Evolutionary conservation across 2,329 filamentous ascomycete species (phyloP).

Genomic region (Aspergillus sp.): DNA sequence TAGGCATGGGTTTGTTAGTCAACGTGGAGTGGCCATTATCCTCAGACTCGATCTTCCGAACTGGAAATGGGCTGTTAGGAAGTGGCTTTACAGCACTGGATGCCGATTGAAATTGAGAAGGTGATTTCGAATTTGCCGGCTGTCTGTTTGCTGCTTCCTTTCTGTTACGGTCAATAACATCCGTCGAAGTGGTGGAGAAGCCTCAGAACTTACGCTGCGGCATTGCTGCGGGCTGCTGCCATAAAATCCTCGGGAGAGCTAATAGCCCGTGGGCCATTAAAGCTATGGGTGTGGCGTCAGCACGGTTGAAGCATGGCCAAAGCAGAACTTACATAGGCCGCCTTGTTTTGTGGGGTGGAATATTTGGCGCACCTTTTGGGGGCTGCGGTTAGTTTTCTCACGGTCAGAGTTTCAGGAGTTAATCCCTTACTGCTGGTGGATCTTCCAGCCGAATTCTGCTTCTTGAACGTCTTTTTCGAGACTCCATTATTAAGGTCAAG

Average conservation of each 20-base stretch:
- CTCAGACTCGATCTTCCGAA: neutral
- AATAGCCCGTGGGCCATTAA: conserved; percentile 17
- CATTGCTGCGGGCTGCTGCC: conserved; percentile 19
- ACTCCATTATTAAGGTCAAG: conserved; percentile 22
- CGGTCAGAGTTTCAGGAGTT: neutral
- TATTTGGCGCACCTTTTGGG: conserved; percentile 13
- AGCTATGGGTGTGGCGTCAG: conserved; percentile 13
- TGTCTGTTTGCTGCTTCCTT: neutral
- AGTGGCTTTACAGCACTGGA: neutral
- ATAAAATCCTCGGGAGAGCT: conserved; percentile 25
- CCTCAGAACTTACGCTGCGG: conserved; percentile 8
- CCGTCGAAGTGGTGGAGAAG: neutral
- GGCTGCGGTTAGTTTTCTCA: conserved; percentile 4
- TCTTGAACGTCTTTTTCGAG: neutral
- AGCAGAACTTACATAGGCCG: conserved; percentile 25
- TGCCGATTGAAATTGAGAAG: neutral
- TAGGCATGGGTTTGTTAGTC: neutral
- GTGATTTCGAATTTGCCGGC: neutral
- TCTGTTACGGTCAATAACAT: conserved; percentile 15
- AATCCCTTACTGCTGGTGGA: conserved; percentile 7
- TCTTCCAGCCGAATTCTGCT: conserved; percentile 5
- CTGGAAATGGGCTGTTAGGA: neutral
- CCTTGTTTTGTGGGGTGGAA: conserved; percentile 19
- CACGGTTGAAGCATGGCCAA: neutral
- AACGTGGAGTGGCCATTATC: neutral